Evolutionary conservation across 2,329 filamentous ascomycete species (phyloP).

Genomic region (Hymenoscyphus albidus): DNA sequence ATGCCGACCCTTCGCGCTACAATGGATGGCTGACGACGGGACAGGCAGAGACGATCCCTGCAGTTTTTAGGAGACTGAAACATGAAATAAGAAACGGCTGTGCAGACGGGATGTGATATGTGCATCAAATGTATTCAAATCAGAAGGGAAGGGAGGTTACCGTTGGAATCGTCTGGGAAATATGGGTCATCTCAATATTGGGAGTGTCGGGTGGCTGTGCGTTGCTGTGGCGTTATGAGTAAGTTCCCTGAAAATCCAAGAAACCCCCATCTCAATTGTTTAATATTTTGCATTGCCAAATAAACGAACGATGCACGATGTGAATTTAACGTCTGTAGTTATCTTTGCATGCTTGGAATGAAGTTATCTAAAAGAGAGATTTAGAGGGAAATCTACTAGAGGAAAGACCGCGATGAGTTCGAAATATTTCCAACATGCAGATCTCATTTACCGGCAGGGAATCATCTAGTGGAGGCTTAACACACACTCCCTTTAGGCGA

Average conservation of each 20-base stretch:
- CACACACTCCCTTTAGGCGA: no score
- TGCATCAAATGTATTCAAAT: background rate
- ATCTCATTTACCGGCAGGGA: no score
- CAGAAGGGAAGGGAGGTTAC: background rate
- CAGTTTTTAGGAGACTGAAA: background rate
- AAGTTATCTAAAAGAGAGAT: no score
- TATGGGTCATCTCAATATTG: no score
- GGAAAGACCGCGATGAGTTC: no score
- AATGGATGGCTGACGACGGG: background rate
- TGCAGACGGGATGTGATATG: background rate
- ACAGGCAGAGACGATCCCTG: background rate
- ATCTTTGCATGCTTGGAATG: no score
- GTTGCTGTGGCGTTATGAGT: no score
- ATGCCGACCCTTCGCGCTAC: background rate
- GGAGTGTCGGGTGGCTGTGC: no score
- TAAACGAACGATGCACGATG: background rate
- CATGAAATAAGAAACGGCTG: slow-evolving; percentile 3
- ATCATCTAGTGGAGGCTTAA: no score
- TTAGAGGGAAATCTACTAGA: no score
- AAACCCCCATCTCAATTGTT: background rate
- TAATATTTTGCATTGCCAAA: background rate
- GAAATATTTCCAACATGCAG: no score
- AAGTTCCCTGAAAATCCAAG: background rate
- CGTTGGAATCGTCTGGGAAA: background rate
- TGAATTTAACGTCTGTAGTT: background rate